Evolutionary conservation across 2,329 filamentous ascomycete species (phyloP).

Genomic region (Colletotrichum horii): DNA sequence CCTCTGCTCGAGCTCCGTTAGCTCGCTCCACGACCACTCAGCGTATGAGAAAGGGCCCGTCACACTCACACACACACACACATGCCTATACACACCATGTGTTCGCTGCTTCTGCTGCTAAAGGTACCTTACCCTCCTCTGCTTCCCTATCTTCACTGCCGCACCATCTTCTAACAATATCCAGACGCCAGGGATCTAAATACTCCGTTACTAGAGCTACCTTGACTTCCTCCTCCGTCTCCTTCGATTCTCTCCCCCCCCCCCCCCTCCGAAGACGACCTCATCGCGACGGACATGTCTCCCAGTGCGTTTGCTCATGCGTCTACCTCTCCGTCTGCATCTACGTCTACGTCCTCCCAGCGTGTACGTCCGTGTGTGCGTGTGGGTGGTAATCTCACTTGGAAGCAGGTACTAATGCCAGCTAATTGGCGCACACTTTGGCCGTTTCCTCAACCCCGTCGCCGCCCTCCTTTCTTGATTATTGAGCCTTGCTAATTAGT

Average conservation of each 20-base stretch:
- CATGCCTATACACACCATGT: background rate
- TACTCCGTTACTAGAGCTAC: background rate
- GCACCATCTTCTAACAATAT: background rate
- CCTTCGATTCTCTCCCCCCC: background rate
- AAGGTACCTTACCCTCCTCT: background rate
- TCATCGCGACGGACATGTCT: background rate
- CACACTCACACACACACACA: background rate
- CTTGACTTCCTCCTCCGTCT: background rate
- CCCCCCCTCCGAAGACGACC: background rate
- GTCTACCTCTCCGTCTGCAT: background rate
- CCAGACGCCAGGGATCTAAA: background rate
- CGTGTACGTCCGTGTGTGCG: background rate
- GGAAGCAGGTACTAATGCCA: constrained; percentile 18
- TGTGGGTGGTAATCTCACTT: constrained; percentile 20
- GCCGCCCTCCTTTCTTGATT: background rate
- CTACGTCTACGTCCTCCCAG: background rate
- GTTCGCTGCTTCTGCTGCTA: background rate
- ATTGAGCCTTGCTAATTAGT: constrained; percentile 5
- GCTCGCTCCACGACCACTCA: background rate
- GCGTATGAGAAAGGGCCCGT: background rate
- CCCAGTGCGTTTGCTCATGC: background rate
- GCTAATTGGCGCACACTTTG: constrained; percentile 17
- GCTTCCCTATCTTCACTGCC: background rate
- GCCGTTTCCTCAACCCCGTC: constrained; percentile 1
- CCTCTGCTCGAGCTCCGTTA: background rate